Base-by-base conservation (phyloP, 2,329 filamentous ascomycete species). In the Apiospora hydei region DNA sequence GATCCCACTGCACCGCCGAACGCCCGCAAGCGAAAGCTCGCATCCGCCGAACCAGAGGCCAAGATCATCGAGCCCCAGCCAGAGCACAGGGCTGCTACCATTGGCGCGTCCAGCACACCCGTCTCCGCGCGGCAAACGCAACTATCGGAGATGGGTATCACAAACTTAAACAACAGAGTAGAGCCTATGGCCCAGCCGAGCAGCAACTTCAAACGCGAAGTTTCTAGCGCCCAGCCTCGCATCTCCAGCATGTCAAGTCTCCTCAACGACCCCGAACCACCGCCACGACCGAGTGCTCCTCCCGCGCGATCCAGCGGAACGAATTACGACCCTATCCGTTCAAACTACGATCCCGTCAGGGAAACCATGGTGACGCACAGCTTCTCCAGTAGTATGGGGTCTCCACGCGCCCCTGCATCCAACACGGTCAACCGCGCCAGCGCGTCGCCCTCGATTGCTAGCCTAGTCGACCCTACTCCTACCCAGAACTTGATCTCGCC, bases 361-460 rank as follows among this genome's bases (percentile, higher is more conserved):
- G 90, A 89, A 78, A 93, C 89, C 3, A 89, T 92, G 79, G 77
- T 88, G n/a, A 18, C 68, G 47, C 68, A 69, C 38, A 34, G 46
- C 66, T 79, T 86, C 74, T 84, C 84, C 10, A 84, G 80, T 34
- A 76, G 86, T 4, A 80, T 87, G 71, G 85, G 84, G 44, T 90
- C 89, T 10, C 89, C 88, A n/a, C 85, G 87, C 67, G 82, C 81
- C 4, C 82, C 83, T 16, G 77, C 82, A 69, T 81, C 82, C 26
- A 72, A 71, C n/a, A 69, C 83, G 4, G 78, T 88, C 70, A 92
- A 93, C 82, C 90, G 93, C 71, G 93, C 94, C n/a, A 96, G 93
- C 80, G 93, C 93, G 51, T 98, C 96, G 5, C 95, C 96, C 1
- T 96, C 96, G 3, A 98, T 98, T 76, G 92, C 94, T 7, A 97